Conservation (phyloP, 441 rosid genomes). For the Metrosideros polymorpha region DNA sequence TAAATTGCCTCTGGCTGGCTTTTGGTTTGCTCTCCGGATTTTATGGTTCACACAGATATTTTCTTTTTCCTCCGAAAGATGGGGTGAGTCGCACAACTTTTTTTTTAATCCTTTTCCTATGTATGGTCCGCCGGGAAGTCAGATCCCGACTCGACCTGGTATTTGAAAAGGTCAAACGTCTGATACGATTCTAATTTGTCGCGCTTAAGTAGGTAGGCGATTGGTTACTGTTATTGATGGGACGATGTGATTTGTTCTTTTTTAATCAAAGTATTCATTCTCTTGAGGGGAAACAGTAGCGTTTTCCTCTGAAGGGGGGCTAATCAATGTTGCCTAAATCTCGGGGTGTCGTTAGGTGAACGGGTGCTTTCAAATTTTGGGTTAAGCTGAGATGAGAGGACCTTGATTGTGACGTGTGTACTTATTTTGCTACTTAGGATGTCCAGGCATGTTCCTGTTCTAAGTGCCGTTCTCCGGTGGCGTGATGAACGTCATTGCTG, state of each 20-base stretch:
- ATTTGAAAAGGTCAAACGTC: neutral
- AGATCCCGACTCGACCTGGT: neutral
- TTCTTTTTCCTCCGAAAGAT: no score
- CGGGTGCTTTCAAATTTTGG: neutral
- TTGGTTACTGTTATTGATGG: neutral
- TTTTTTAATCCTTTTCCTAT: neutral
- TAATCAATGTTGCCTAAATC: neutral
- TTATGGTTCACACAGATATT: neutral
- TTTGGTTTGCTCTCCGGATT: neutral
- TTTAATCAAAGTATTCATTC: neutral
- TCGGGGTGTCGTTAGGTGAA: neutral
- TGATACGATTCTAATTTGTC: neutral
- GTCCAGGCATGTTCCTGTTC: neutral
- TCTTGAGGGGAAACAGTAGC: neutral
- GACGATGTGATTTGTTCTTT: neutral
- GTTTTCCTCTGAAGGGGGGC: neutral
- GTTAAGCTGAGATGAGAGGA: neutral
- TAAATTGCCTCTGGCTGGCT: neutral
- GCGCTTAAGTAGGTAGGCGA: neutral
- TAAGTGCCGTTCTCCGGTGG: neutral
- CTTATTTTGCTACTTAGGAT: neutral
- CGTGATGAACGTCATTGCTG: neutral
- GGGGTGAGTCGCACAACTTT: neutral
- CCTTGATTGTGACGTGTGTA: neutral
- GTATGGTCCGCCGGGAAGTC: neutral